Conservation (phyloP, 2,329 filamentous ascomycete species). For the Fusarium sp. region DNA sequence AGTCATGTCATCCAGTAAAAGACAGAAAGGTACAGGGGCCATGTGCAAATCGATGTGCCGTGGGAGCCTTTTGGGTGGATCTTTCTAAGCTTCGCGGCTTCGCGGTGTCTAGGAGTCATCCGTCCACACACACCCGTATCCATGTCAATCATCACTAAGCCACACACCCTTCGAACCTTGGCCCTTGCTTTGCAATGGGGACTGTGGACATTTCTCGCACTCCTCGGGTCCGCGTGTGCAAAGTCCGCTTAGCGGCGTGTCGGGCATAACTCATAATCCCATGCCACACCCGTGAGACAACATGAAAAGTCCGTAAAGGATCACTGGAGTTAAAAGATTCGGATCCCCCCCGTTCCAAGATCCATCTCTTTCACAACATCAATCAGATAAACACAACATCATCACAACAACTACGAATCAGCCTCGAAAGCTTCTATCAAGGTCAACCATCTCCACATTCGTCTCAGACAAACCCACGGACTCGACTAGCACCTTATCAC, state of each 20-base stretch:
- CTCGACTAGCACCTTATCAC: conserved; percentile 40
- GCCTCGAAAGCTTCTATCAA: conserved; percentile 16
- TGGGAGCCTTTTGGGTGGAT: conserved; percentile 15
- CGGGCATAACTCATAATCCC: conserved; percentile 43
- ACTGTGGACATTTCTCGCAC: conserved; percentile 32
- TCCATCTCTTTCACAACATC: conserved; percentile 13
- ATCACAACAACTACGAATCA: conserved; percentile 7
- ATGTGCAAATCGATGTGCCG: conserved; percentile 25
- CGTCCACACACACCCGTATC: conserved; percentile 10
- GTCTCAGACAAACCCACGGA: conserved; percentile 7
- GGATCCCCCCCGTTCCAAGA: conserved; percentile 30
- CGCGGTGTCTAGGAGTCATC: conserved; percentile 35
- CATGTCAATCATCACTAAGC: conserved; percentile 29
- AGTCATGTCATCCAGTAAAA: not conserved
- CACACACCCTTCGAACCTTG: conserved; percentile 21
- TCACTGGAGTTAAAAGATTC: conserved; percentile 43
- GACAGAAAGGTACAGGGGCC: conserved; percentile 12
- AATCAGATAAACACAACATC: conserved; percentile 25
- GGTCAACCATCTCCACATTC: conserved; percentile 16
- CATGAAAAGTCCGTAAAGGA: conserved; percentile 38
- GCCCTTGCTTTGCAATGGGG: conserved; percentile 1
- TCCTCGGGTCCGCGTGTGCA: conserved; percentile 47
- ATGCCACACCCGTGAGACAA: conserved; percentile 36
- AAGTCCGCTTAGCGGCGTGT: conserved; percentile 45
- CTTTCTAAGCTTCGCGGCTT: conserved; percentile 34